Evolutionary conservation across 176 grass and related monocot genomes (phyloP).

Genomic region (Pharus latifolius): DNA sequence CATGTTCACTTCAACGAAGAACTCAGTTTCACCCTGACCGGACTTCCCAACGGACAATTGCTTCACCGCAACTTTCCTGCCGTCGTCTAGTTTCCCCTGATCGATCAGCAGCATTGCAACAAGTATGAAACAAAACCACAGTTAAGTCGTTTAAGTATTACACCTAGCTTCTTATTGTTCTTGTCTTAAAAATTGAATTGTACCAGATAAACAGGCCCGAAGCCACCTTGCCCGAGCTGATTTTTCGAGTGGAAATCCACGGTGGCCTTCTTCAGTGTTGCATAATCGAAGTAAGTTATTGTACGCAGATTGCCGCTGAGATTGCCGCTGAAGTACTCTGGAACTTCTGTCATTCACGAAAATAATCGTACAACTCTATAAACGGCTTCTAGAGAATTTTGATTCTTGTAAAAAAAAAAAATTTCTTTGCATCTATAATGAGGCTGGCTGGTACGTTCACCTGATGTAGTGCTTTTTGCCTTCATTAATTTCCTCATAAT

Average conservation of each 20-base stretch:
- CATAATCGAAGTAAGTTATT: constrained; percentile 47
- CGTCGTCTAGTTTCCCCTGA: constrained; percentile 46
- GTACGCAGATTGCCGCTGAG: constrained; percentile 60
- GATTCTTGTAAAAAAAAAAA: no score
- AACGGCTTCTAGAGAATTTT: background rate
- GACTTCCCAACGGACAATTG: constrained; percentile 49
- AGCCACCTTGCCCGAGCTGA: constrained; percentile 51
- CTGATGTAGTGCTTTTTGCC: constrained; percentile 15
- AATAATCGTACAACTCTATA: background rate
- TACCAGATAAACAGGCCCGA: constrained; percentile 50
- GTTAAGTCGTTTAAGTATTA: background rate
- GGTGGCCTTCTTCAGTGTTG: constrained; percentile 49
- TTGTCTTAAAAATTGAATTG: background rate
- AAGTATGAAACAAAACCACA: background rate
- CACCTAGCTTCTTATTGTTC: background rate
- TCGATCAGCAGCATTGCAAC: background rate
- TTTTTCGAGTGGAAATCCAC: constrained; percentile 40
- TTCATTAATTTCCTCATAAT: constrained; percentile 25
- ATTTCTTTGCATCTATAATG: background rate
- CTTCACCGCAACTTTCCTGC: constrained; percentile 59
- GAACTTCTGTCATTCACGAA: background rate
- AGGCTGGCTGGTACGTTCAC: constrained; percentile 7
- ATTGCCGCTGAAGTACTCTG: constrained; percentile 48
- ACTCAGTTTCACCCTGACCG: constrained; percentile 59
- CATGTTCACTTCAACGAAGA: constrained; percentile 64